A percentile compares a stretch with the other conserved stretches of the same genome.
Conservation (phyloP, 2,329 filamentous ascomycete species). For the Escovopsis weberi region DNA sequence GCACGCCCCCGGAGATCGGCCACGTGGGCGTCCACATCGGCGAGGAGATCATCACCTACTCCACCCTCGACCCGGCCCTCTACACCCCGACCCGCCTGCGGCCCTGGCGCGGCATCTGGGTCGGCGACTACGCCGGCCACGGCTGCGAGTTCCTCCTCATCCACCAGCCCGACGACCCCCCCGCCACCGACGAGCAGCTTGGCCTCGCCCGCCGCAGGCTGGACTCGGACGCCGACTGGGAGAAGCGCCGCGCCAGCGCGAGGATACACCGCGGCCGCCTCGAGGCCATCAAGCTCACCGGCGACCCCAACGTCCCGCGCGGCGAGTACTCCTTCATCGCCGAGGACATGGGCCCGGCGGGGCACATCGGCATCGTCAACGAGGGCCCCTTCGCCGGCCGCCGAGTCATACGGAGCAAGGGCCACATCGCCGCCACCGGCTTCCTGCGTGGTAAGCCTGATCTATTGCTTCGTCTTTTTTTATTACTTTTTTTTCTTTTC, state of each 20-base stretch:
- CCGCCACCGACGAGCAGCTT: conserved; percentile 23
- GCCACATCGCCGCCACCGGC: conserved; percentile 62
- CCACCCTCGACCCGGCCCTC: conserved; percentile 56
- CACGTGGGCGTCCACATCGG: conserved; percentile 32
- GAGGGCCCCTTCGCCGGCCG: conserved; percentile 60
- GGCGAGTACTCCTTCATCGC: conserved; percentile 74
- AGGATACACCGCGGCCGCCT: conserved; percentile 50
- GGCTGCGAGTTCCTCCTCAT: conserved; percentile 81
- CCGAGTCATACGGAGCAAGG: conserved; percentile 56
- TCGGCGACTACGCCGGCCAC: conserved; percentile 77
- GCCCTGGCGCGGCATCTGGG: conserved; percentile 83
- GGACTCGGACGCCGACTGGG: conserved; percentile 33
- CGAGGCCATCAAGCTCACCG: conserved; percentile 80
- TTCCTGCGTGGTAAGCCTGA: conserved; percentile 52
- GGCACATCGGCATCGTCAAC: conserved; percentile 47
- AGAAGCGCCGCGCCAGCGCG: conserved; percentile 28
- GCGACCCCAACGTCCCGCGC: conserved; percentile 77
- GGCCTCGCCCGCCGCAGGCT: conserved; percentile 22
- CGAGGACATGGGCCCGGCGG: conserved; percentile 56
- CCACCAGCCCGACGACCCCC: conserved; percentile 48
- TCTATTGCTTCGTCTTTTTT: no score
- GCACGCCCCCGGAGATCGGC: neutral
- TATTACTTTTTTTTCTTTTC: neutral
- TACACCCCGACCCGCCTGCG: conserved; percentile 71
- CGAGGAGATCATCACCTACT: conserved; percentile 45